phyloP scores from a whole-genome alignment of 1,139 yeast genomes.

The Geotrichum armillariae region DNA sequence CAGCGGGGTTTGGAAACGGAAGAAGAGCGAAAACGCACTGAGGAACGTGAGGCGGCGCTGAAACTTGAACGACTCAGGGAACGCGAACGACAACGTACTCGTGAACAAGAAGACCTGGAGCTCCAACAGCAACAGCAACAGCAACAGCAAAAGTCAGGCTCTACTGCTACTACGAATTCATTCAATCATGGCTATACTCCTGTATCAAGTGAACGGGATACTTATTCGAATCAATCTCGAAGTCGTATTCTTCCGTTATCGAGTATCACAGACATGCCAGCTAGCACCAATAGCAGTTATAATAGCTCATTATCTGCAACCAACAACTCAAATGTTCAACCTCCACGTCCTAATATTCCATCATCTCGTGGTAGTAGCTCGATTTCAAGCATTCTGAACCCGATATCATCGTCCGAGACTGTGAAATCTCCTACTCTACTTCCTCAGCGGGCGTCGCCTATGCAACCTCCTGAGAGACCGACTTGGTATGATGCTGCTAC shows the following conservation, averaged over 20 bases:
- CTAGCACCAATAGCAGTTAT: neutral
- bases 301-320: too few species aligned
- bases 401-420: conserved; percentile 9
- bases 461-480: conserved; percentile 3
- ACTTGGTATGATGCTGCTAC: conserved; percentile 10
- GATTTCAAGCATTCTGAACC: conserved; percentile 18
- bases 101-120: conserved; percentile 1
- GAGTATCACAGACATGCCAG: conserved; percentile 15
- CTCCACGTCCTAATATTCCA: neutral
- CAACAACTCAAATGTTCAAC: neutral
- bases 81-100: conserved; percentile 4
- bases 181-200: neutral
- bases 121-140: conserved; percentile 7
- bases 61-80: neutral
- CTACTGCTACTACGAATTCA: neutral
- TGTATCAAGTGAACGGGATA: conserved; percentile 1
- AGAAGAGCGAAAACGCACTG: neutral
- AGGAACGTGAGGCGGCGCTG: neutral
- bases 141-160: too few species aligned
- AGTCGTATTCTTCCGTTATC: conserved; percentile 9
- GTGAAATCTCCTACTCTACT: neutral
- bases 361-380: conserved; percentile 16
- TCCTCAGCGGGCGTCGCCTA: too few species aligned
- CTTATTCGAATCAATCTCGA: conserved; percentile 6
- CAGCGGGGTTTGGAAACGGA: neutral